Conservation (phyloP, 2,329 filamentous ascomycete genomes). For the Beauveria sp. region DNA sequence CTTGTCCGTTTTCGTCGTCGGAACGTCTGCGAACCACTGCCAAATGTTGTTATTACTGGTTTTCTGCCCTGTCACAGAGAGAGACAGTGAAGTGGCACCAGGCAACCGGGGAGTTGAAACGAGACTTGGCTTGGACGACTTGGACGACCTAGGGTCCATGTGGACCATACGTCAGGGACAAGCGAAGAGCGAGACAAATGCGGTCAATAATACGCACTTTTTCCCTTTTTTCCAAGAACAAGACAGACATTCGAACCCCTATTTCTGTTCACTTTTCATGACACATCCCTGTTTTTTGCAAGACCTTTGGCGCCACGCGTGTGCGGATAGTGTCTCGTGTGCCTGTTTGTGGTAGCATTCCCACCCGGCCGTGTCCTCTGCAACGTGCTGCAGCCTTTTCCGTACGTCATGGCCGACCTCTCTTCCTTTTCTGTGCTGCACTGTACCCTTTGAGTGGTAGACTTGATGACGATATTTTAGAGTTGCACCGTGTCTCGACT, state of each 20-base stretch:
- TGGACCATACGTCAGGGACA: neutral
- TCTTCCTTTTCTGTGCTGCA: no score
- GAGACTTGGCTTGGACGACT: neutral
- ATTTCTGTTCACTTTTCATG: neutral
- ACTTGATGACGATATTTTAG: no score
- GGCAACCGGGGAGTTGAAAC: neutral
- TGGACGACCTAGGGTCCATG: neutral
- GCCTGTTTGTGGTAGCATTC: neutral
- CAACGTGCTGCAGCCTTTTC: neutral
- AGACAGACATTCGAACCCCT: neutral
- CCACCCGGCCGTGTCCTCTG: neutral
- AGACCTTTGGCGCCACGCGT: no score
- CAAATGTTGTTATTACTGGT: no score
- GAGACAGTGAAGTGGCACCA: neutral
- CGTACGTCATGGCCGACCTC: no score
- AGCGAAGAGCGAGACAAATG: neutral
- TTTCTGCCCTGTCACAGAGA: neutral
- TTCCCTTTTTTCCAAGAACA: neutral
- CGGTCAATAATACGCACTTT: neutral
- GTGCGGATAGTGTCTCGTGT: neutral
- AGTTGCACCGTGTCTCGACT: neutral
- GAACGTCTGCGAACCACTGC: no score
- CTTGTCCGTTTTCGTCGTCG: neutral
- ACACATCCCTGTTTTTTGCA: neutral
- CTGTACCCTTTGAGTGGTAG: no score